Percentiles rank a stretch among this genome's conserved stretches.
These are phyloP conservation scores for Citrus reticulata DNA, from an alignment of 345 rosid species.

Conservation along the genomic window DNA sequence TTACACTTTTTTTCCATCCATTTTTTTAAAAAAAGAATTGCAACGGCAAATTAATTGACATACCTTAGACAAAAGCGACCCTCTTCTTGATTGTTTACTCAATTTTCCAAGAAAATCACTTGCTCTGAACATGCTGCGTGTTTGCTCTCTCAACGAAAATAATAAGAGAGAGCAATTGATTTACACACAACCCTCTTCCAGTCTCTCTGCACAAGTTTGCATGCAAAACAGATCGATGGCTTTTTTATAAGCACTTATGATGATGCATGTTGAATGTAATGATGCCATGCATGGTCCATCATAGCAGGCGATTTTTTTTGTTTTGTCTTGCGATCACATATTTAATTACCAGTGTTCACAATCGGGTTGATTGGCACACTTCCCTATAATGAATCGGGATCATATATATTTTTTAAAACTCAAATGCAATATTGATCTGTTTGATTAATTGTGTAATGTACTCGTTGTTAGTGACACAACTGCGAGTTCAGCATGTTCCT, in stretches of 20 bases:
- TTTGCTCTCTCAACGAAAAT: neutral
- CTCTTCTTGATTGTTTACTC: neutral
- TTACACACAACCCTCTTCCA: neutral
- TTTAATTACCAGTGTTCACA: too few relatives aligned
- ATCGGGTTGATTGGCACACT: neutral
- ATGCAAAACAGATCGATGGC: neutral
- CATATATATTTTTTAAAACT: neutral
- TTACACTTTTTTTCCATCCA: too few relatives aligned
- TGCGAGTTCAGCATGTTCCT: too few relatives aligned
- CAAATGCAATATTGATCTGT: too few relatives aligned
- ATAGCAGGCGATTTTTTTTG: neutral
- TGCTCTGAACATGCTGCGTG: neutral
- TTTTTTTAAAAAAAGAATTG: neutral
- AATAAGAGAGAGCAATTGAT: neutral
- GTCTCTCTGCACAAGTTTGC: neutral
- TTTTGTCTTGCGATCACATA: neutral
- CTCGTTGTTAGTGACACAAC: too few relatives aligned
- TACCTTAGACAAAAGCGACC: neutral
- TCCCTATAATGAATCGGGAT: neutral
- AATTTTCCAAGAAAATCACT: neutral
- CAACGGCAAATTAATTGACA: neutral
- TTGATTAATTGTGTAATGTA: too few relatives aligned
- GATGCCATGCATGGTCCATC: neutral
- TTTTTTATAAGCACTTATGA: neutral
- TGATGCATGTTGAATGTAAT: neutral